phyloP scores from a whole-genome alignment of 257 asterid genomes.

The Lithospermum erythrorhizon region DNA sequence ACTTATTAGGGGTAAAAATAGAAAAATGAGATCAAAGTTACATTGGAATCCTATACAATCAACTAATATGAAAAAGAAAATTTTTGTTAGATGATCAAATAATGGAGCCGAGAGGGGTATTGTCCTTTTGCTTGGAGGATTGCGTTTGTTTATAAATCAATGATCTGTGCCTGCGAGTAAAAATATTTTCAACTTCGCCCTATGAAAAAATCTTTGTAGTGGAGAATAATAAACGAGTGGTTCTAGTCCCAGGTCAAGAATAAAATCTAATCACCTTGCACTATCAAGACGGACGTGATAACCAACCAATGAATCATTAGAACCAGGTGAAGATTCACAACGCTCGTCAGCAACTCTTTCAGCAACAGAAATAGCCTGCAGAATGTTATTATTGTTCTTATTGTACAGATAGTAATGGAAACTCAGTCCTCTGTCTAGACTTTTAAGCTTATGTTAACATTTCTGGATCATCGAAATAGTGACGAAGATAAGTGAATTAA shows the following conservation, averaged over 20 bases:
- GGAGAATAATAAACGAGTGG: constrained; percentile 1
- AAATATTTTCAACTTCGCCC: no score
- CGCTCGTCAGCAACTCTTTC: constrained; percentile 98
- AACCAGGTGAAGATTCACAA: constrained; percentile 87
- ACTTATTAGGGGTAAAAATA: no score
- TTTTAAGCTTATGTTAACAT: not conserved
- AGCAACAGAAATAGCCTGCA: constrained; percentile 88
- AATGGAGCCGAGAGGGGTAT: no score
- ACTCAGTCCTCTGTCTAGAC: constrained; percentile 1
- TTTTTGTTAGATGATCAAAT: no score
- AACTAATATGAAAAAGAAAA: no score
- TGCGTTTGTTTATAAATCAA: no score
- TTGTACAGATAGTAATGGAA: not conserved
- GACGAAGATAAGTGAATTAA: not conserved
- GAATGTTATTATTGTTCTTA: constrained; percentile 1
- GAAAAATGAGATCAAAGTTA: no score
- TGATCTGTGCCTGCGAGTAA: no score
- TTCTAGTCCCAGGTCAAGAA: constrained; percentile 12
- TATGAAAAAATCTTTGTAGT: no score
- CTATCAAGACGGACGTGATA: constrained; percentile 97
- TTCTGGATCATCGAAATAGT: not conserved
- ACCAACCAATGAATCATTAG: constrained; percentile 81
- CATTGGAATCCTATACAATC: no score
- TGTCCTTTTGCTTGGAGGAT: no score
- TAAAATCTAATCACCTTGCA: constrained; percentile 56